These are phyloP conservation scores for Pestalotiopsis sp. DNA, from an alignment of 2,329 filamentous ascomycete species.

Conservation along the genomic window DNA sequence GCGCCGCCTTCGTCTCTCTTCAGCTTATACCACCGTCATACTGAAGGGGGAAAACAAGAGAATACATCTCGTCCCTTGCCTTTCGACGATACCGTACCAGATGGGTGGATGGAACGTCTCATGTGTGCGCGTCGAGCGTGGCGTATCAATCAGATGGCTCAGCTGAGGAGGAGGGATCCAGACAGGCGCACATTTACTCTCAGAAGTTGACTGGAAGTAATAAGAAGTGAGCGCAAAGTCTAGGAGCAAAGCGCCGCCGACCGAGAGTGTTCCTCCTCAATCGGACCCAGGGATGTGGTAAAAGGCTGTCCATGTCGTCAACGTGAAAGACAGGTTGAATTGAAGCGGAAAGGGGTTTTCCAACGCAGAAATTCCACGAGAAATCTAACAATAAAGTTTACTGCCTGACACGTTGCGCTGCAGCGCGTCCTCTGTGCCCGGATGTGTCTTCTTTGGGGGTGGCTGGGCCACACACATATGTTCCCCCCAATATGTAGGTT, in stretches of 20 bases:
- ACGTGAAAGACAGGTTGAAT: background rate
- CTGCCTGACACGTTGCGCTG: background rate
- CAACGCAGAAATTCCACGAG: background rate
- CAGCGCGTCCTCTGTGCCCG: background rate
- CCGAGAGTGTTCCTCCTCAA: background rate
- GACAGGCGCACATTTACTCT: no score
- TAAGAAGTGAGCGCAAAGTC: background rate
- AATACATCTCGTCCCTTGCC: no score
- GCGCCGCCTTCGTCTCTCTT: background rate
- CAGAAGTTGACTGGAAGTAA: background rate
- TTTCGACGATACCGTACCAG: no score
- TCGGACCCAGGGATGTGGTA: background rate
- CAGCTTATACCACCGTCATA: no score
- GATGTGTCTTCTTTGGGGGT: background rate
- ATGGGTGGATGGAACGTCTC: no score
- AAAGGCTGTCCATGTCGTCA: background rate
- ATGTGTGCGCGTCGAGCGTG: no score
- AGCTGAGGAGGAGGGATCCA: no score
- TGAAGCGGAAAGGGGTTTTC: background rate
- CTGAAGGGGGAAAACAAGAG: no score
- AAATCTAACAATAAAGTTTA: background rate
- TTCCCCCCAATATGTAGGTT: background rate
- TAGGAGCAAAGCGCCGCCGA: background rate
- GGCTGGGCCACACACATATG: slow-evolving; percentile 1
- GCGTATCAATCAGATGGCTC: no score